phyloP scores from a whole-genome alignment of 257 asterid species.

The Nicotiana attenuata region DNA sequence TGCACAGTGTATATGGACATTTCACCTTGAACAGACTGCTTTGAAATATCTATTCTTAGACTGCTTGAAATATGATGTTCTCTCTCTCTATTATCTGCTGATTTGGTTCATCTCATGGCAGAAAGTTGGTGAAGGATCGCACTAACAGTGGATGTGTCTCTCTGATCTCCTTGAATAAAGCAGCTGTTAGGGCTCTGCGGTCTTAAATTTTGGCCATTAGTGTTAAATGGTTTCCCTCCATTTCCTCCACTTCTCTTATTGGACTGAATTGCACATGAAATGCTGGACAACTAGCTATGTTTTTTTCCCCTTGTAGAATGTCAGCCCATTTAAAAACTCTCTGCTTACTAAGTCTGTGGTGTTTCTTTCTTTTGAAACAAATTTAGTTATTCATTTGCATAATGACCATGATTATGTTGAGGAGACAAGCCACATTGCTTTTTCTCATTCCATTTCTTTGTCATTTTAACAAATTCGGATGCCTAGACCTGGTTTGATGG shows the following conservation, averaged over 20 bases:
- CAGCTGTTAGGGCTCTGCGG: neutral
- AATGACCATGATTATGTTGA: neutral
- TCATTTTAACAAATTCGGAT: neutral
- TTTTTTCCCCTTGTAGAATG: neutral
- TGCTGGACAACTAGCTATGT: neutral
- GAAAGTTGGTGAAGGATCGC: slow-evolving; percentile 10
- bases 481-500: neutral
- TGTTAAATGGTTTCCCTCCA: neutral
- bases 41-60: neutral
- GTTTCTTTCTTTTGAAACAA: neutral
- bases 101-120: neutral
- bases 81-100: neutral
- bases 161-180: neutral
- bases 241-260: neutral
- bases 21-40: neutral
- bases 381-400: neutral
- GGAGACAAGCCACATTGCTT: neutral
- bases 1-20: neutral
- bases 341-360: neutral
- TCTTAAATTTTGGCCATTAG: neutral
- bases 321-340: neutral
- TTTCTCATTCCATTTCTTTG: neutral
- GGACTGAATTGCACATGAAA: neutral
- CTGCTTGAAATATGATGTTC: neutral
- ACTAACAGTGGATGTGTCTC: neutral